phyloP scores from a whole-genome alignment of 257 asterid genomes.

The Penstemon eatonii region DNA sequence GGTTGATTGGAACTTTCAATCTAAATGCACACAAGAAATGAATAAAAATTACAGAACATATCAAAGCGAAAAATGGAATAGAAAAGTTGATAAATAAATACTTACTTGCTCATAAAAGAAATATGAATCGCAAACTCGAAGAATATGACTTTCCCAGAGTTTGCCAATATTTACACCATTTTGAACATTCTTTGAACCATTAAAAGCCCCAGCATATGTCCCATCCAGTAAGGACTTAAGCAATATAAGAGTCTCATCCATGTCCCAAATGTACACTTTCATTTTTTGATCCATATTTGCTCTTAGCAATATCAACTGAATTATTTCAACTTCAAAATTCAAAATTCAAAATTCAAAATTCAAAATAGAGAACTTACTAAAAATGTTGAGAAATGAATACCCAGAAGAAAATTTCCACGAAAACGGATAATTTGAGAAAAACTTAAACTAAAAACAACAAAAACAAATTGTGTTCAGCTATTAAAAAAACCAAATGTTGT shows the following conservation, averaged over 20 bases:
- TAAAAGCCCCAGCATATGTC: conserved; percentile 66
- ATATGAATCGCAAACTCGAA: conserved; percentile 70
- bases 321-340: background rate
- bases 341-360: too few species aligned
- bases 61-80: background rate
- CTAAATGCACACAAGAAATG: conserved; percentile 41
- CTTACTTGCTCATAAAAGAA: conserved; percentile 86
- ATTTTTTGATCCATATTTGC: conserved; percentile 51
- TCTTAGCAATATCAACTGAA: conserved; percentile 22
- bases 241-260: conserved; percentile 96
- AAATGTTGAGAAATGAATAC: too few species aligned
- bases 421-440: too few species aligned
- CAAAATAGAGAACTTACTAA: too few species aligned
- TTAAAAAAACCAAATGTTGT: too few species aligned
- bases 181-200: conserved; percentile 63
- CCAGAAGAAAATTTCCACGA: too few species aligned
- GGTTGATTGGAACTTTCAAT: conserved; percentile 84
- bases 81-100: background rate
- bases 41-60: conserved; percentile 23
- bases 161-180: conserved; percentile 71
- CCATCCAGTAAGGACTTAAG: conserved; percentile 76
- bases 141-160: conserved; percentile 85
- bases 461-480: too few species aligned
- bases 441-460: too few species aligned
- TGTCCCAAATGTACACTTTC: conserved; percentile 93